These are phyloP conservation scores for Polytrichum commune DNA, from an alignment of 225 moss, liverwort and hornwort genomes.

Conservation along the genomic window DNA sequence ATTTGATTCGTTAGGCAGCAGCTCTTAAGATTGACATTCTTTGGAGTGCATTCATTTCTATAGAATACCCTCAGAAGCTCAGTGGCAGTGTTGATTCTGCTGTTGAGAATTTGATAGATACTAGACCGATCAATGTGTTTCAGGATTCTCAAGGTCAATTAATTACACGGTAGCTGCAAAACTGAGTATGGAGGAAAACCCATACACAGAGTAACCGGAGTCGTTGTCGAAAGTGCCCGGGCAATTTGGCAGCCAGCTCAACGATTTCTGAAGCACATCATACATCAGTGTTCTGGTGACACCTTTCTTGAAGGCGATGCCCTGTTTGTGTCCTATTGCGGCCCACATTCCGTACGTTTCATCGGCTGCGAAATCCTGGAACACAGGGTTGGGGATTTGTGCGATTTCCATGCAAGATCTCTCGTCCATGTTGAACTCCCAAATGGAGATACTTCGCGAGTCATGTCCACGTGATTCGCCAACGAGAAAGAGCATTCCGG, in stretches of 20 bases:
- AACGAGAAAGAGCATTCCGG: slow-evolving; percentile 35
- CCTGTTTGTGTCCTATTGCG: slow-evolving; percentile 43
- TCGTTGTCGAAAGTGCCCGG: slow-evolving; percentile 44
- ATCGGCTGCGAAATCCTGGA: slow-evolving; percentile 35
- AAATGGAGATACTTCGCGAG: slow-evolving; percentile 51
- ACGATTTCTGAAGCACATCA: slow-evolving; percentile 23
- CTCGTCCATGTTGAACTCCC: slow-evolving; percentile 47
- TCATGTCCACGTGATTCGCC: slow-evolving; percentile 44
- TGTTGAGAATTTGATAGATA: no score
- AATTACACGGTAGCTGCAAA: slow-evolving; percentile 25
- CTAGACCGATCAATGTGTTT: no score
- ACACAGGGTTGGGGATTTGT: slow-evolving; percentile 48
- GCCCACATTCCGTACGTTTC: slow-evolving; percentile 60
- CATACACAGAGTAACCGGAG: slow-evolving; percentile 55
- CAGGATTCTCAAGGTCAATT: no score
- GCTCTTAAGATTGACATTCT: no score
- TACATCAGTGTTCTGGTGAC: slow-evolving; percentile 47
- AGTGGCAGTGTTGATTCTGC: no score
- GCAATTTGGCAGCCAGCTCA: slow-evolving; percentile 53
- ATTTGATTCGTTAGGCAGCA: no score
- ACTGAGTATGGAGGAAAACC: slow-evolving; percentile 35
- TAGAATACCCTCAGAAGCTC: no score
- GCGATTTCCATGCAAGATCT: slow-evolving; percentile 37
- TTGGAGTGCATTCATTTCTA: no score
- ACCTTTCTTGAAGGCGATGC: slow-evolving; percentile 60